phyloP scores from a whole-genome alignment of 2,329 filamentous ascomycete species.

The Microsporum ferrugineum region DNA sequence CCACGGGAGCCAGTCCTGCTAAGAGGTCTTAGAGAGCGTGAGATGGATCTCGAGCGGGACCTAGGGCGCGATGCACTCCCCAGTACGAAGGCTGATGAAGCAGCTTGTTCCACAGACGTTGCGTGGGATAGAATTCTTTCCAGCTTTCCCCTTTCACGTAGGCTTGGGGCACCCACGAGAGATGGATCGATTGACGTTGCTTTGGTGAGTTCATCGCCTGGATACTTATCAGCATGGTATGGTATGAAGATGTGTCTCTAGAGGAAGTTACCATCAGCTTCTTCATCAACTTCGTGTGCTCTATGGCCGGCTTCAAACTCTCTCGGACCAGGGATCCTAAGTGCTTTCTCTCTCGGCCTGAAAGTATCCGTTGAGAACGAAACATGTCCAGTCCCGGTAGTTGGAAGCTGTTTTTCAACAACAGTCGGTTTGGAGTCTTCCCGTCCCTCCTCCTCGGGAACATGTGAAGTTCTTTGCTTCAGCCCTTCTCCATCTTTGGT shows the following conservation, averaged over 20 bases:
- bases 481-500: background rate
- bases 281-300: conserved; percentile 19
- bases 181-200: conserved; percentile 6
- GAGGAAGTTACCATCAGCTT: conserved; percentile 6
- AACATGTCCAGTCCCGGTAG: conserved; percentile 10
- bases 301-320: conserved; percentile 16
- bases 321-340: conserved; percentile 14
- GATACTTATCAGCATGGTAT: background rate
- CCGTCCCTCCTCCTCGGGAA: background rate
- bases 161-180: background rate
- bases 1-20: conserved; percentile 9
- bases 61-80: conserved; percentile 15
- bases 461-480: background rate
- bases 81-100: conserved; percentile 33
- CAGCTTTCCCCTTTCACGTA: conserved; percentile 5
- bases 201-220: conserved; percentile 10
- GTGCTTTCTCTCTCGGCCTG: conserved; percentile 10
- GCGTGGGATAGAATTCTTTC: conserved; percentile 20
- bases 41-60: conserved; percentile 9
- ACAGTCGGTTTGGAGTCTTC: background rate
- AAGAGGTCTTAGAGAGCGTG: conserved; percentile 6
- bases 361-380: conserved; percentile 14
- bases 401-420: conserved; percentile 1
- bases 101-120: conserved; percentile 29
- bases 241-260: background rate